Conservation (phyloP, 208 protist species). For the Trypanosomatidae sp. region DNA sequence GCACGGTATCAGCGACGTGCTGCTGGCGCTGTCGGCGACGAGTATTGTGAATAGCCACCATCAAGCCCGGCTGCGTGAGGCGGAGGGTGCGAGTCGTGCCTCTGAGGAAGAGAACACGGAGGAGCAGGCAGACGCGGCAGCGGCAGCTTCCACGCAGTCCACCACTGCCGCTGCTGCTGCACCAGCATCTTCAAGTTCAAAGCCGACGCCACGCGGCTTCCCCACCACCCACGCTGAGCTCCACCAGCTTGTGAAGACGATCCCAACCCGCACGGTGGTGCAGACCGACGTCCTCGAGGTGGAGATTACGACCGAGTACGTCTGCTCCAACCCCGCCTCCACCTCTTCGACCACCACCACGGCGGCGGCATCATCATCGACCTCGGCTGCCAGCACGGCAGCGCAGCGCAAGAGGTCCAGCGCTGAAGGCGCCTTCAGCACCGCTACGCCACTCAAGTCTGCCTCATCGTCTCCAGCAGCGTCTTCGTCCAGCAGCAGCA, state of each 20-base stretch:
- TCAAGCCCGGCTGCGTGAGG: too few relatives aligned
- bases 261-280: constrained; percentile 53
- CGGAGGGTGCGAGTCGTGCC: too few relatives aligned
- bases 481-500: constrained; percentile 10
- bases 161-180: too few relatives aligned
- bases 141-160: too few relatives aligned
- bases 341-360: too few relatives aligned
- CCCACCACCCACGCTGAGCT: constrained; percentile 39
- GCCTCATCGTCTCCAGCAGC: too few relatives aligned
- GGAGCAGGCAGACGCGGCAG: too few relatives aligned
- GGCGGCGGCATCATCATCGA: background rate
- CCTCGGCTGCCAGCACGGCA: background rate
- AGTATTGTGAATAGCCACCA: constrained; percentile 29
- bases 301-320: constrained; percentile 72
- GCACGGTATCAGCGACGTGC: constrained; percentile 75
- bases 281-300: constrained; percentile 79
- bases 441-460: too few relatives aligned
- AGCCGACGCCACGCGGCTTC: constrained; percentile 14
- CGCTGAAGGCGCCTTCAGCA: too few relatives aligned
- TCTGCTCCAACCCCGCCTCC: constrained; percentile 58
- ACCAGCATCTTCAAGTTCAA: constrained; percentile 27
- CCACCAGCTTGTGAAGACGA: constrained; percentile 26
- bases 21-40: constrained; percentile 61
- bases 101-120: too few relatives aligned
- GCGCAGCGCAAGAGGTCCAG: too few relatives aligned